Conservation (phyloP, 305 asterid genomes). For the Fraxinus velutina region DNA sequence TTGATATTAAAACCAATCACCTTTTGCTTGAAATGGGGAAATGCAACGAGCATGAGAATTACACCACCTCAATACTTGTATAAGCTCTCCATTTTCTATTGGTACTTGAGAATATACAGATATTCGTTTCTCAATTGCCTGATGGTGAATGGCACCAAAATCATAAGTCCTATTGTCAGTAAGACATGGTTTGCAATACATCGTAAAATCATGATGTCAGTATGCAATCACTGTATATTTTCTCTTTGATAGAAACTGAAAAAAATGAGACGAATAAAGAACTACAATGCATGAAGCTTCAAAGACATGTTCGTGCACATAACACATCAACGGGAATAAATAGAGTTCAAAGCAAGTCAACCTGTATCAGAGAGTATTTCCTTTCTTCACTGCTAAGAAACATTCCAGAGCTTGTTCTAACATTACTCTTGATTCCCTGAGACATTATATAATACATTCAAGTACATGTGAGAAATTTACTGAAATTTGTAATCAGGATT, state of each 20-base stretch:
- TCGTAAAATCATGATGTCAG: background rate
- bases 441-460: conserved; percentile 12
- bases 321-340: background rate
- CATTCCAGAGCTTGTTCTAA: conserved; percentile 93
- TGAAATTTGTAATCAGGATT: conserved; percentile 1
- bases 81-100: conserved; percentile 82
- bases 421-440: conserved; percentile 75
- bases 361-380: conserved; percentile 74
- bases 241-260: background rate
- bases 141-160: conserved; percentile 19
- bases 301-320: background rate
- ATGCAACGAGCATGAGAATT: background rate
- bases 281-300: background rate
- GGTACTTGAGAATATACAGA: conserved; percentile 85
- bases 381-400: conserved; percentile 67
- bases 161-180: conserved; percentile 8
- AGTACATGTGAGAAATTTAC: conserved; percentile 14
- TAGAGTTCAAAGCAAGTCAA: conserved; percentile 25
- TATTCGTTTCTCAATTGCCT: conserved; percentile 88
- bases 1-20: conserved; percentile 36
- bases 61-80: conserved; percentile 74
- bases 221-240: background rate
- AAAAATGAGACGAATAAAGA: background rate
- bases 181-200: conserved; percentile 3
- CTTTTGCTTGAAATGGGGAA: background rate